A percentile compares a stretch with the other conserved stretches of the same genome.
Conservation (phyloP, 768 basidiomycete genomes). For the Boletus tomentosulus region DNA sequence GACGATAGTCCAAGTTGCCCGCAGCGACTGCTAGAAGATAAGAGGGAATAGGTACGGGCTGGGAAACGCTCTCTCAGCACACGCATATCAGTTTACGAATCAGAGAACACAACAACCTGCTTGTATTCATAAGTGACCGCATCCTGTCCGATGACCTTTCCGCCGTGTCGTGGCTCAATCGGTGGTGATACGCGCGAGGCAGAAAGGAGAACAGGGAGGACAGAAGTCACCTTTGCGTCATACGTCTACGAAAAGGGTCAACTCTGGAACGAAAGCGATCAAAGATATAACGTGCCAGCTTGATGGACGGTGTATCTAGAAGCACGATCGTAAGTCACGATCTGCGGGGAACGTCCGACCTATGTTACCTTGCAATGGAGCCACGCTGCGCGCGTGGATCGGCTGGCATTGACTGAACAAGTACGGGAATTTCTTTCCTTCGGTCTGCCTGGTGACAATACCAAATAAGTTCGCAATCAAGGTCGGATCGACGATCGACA, state of each 20-base stretch:
- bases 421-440: slow-evolving; percentile 80
- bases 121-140: slow-evolving; percentile 69
- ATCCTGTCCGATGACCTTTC: slow-evolving; percentile 71
- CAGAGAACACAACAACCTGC: slow-evolving; percentile 48
- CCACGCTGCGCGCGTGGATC: slow-evolving; percentile 77
- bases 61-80: neutral
- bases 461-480: neutral
- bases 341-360: neutral
- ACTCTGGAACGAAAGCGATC: neutral
- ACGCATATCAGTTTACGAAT: neutral
- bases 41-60: slow-evolving; percentile 84
- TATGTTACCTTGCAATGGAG: slow-evolving; percentile 70
- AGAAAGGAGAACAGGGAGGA: slow-evolving; percentile 82
- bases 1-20: slow-evolving; percentile 73
- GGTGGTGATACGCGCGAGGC: slow-evolving; percentile 78
- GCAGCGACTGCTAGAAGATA: slow-evolving; percentile 89
- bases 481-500: neutral
- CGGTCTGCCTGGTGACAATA: slow-evolving; percentile 58
- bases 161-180: slow-evolving; percentile 65
- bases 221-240: slow-evolving; percentile 65
- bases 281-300: slow-evolving; percentile 50
- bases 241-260: slow-evolving; percentile 55
- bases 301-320: slow-evolving; percentile 81
- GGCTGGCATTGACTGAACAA: slow-evolving; percentile 93
- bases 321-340: neutral